These are phyloP conservation scores for Antarctomyces pellizariae DNA, from an alignment of 495 filamentous ascomycete species.

Conservation along the genomic window DNA sequence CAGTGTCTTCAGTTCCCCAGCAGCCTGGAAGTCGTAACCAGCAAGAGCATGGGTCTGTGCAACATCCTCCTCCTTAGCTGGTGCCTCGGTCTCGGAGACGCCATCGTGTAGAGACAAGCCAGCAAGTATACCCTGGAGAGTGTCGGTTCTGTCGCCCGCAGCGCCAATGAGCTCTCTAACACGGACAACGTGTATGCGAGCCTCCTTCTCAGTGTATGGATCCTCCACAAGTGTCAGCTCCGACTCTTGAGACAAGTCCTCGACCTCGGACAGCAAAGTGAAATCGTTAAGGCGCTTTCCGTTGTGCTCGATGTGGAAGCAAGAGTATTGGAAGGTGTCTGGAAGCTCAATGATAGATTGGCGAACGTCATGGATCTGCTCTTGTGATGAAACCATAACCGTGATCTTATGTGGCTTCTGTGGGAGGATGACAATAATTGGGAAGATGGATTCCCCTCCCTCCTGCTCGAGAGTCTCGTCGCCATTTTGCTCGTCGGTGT, in stretches of 20 bases:
- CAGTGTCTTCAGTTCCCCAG: constrained; percentile 41
- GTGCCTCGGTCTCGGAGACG: constrained; percentile 26
- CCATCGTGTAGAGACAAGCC: constrained; percentile 72
- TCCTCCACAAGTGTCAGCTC: constrained; percentile 73
- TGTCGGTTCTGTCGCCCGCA: constrained; percentile 68
- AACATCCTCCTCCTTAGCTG: constrained; percentile 18
- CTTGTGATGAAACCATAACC: constrained; percentile 78
- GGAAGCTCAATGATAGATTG: constrained; percentile 90
- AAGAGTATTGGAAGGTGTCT: constrained; percentile 88
- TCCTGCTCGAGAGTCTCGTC: too few species aligned
- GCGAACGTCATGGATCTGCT: constrained; percentile 92
- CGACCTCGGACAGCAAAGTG: constrained; percentile 73
- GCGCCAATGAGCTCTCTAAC: constrained; percentile 84
- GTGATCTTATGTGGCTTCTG: constrained; percentile 57
- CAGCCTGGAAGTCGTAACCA: constrained; percentile 52
- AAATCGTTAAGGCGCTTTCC: constrained; percentile 83
- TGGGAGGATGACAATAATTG: constrained; percentile 64
- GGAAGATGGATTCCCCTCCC: constrained; percentile 49
- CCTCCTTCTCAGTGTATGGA: constrained; percentile 96
- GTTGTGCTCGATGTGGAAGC: constrained; percentile 88
- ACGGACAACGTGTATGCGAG: constrained; percentile 77
- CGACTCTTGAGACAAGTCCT: constrained; percentile 47
- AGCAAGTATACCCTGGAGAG: constrained; percentile 67
- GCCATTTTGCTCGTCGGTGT: too few species aligned
- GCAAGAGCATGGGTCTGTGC: constrained; percentile 31